These are phyloP conservation scores for Candida sanyaensis DNA, from an alignment of 1,139 yeast genomes.

Conservation along the genomic window DNA sequence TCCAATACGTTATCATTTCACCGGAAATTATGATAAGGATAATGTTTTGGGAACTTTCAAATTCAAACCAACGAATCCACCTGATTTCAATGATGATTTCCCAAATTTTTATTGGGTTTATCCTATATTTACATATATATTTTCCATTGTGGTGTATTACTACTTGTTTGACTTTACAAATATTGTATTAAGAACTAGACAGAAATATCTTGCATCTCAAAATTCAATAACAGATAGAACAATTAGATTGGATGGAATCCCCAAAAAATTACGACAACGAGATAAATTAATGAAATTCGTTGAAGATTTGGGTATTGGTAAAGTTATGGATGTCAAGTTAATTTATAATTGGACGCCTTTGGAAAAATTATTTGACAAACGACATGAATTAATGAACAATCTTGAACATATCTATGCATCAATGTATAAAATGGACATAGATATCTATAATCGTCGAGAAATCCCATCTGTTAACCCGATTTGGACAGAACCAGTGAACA, in stretches of 20 bases:
- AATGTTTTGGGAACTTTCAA: slow-evolving; percentile 16
- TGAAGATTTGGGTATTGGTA: slow-evolving; percentile 64
- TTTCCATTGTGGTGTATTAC: slow-evolving; percentile 68
- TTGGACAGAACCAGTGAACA: slow-evolving; percentile 9
- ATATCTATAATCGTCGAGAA: slow-evolving; percentile 32
- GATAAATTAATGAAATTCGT: slow-evolving; percentile 52
- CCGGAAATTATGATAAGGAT: slow-evolving; percentile 50
- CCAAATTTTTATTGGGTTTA: slow-evolving; percentile 67
- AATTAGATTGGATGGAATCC: slow-evolving; percentile 85
- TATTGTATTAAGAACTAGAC: slow-evolving; percentile 74
- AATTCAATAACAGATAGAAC: slow-evolving; percentile 93
- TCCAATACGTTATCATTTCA: slow-evolving; percentile 46
- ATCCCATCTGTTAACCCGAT: slow-evolving; percentile 33
- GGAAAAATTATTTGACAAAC: slow-evolving; percentile 37
- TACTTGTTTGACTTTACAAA: slow-evolving; percentile 68
- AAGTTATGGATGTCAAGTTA: slow-evolving; percentile 54
- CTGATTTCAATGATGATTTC: slow-evolving; percentile 27
- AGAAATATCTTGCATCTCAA: slow-evolving; percentile 81
- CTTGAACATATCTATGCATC: slow-evolving; percentile 51
- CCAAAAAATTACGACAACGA: slow-evolving; percentile 42
- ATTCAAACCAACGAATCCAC: slow-evolving; percentile 15
- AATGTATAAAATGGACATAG: slow-evolving; percentile 46
- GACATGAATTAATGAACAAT: slow-evolving; percentile 32
- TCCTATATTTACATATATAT: slow-evolving; percentile 82
- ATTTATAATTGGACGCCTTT: slow-evolving; percentile 58